Evolutionary conservation across 257 asterid species (phyloP), one percentile per base, ranked within the genome.

Genomic region (Solanum raphanifolium): DNA sequence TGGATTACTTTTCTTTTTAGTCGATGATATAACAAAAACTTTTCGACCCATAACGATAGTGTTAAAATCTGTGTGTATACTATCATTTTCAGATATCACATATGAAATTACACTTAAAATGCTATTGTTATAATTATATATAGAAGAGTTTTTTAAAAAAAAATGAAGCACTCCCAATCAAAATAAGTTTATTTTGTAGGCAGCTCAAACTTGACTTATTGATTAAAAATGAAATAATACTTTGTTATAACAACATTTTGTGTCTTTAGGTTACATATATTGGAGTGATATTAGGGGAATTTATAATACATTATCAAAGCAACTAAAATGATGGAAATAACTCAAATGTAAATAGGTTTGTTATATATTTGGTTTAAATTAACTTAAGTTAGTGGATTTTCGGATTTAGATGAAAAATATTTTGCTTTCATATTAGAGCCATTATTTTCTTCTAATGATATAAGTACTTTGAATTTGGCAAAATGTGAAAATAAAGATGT

Each of bases 51-150:
- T 5, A 62, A n/a, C 23, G 0, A 62, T 62, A 23, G 1, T 62
- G 15, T 23, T 62, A 62, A 62, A 62, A 0, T 62, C 1, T 62
- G 13, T 0, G 0, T 62, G 12, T 62, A 10, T 9, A 3, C 3
- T 23, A 9, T 62, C 0, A 5, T 62, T n/a, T 62, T 62, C 3
- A 62, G 3, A 62, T 62, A 9, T 0, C 1, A 5, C 1, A 9
- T n/a, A 62, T 62, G 3, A n/a, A 62, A 9, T 0, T 62, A 10
- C 3, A n/a, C 1, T 62, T n/a, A n/a, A 4, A 10, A n/a, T 62
- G 29, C 1, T 20, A 58, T 20, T 58, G 23, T 58, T 20, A 9
- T 21, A 20, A 58, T 21, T 3, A 58, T 58, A 58, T 58, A 58
- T 58, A 1, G 55, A 13, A 46, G 55, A 46, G 1, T 39, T 39